Conservation (phyloP, 2,329 filamentous ascomycete genomes). For the Sporothrix humicola region DNA sequence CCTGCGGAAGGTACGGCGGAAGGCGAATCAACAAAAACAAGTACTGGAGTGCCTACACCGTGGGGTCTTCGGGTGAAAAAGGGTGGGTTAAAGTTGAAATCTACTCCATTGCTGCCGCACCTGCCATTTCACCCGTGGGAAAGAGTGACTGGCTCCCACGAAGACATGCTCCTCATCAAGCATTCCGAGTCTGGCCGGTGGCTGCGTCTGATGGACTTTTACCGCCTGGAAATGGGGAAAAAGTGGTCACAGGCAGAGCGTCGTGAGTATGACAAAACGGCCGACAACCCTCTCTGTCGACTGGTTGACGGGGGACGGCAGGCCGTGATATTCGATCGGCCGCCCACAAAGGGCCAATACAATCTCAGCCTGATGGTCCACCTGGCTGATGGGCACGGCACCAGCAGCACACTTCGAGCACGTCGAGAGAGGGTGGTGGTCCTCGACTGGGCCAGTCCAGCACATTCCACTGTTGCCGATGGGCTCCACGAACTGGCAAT, state of each 20-base stretch:
- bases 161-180: constrained; percentile 7
- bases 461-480: not conserved
- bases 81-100: not conserved
- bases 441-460: not conserved
- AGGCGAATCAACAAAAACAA: too few species aligned
- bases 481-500: not conserved
- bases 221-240: not conserved
- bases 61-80: constrained; percentile 21
- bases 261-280: not conserved
- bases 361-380: not conserved
- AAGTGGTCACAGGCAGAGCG: constrained; percentile 15
- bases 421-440: constrained; percentile 13
- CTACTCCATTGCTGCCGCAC: not conserved
- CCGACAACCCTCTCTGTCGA: constrained; percentile 20
- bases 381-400: not conserved
- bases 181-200: constrained; percentile 11
- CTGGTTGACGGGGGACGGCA: not conserved
- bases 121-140: constrained; percentile 29
- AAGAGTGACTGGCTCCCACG: not conserved
- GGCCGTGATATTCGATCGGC: constrained; percentile 15
- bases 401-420: not conserved
- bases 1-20: not conserved
- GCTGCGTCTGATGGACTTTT: constrained; percentile 27
- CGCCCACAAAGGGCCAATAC: not conserved
- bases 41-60: not conserved